Evolutionary conservation across 139 green algal species (phyloP).

Genomic region (Closterium sp.): DNA sequence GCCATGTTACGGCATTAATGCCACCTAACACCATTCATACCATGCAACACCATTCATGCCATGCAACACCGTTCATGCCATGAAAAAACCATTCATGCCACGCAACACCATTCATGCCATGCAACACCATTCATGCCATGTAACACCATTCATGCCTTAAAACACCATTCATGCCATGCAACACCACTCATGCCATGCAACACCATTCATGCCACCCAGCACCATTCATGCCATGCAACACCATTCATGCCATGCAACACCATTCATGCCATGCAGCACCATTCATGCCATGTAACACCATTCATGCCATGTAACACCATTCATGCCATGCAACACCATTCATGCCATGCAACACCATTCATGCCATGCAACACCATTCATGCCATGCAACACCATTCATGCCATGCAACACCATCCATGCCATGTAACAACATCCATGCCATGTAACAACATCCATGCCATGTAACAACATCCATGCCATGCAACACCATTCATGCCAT

Average conservation of each 20-base stretch:
- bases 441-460: background rate
- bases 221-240: background rate
- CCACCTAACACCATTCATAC: too few species aligned
- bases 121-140: background rate
- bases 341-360: background rate
- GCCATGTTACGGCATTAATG: background rate
- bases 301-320: background rate
- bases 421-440: too few species aligned
- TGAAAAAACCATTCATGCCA: too few species aligned
- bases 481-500: background rate
- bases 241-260: background rate
- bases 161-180: background rate
- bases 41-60: background rate
- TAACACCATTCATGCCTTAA: too few species aligned
- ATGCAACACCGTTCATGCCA: background rate
- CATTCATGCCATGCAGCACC: too few species aligned
- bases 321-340: background rate
- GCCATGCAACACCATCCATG: background rate
- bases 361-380: background rate
- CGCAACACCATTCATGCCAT: background rate
- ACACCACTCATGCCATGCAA: background rate
- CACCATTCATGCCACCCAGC: too few species aligned
- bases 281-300: background rate
- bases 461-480: background rate
- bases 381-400: background rate